These are phyloP conservation scores for Talaromyces marneffei DNA, from an alignment of 2,329 filamentous ascomycete genomes.

Conservation along the genomic window DNA sequence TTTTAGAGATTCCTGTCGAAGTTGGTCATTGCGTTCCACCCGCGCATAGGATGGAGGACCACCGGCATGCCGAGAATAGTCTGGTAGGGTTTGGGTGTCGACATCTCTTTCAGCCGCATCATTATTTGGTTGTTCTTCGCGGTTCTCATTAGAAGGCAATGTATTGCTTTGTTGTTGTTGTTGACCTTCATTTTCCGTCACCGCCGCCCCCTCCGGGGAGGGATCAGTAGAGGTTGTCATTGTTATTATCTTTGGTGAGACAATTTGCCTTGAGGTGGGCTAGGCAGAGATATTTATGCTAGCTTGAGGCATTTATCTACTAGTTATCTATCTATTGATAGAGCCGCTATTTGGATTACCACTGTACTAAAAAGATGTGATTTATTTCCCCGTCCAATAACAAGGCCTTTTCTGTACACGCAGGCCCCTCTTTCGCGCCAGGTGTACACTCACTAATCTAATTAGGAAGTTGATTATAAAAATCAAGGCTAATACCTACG, in stretches of 20 bases:
- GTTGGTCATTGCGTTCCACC: not conserved
- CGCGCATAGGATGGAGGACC: slow-evolving; percentile 5
- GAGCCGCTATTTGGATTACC: not conserved
- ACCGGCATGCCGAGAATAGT: not conserved
- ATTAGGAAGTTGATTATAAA: not conserved
- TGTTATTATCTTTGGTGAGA: not conserved
- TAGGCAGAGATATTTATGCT: not conserved
- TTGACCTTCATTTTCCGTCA: not conserved
- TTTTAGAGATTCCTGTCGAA: not conserved
- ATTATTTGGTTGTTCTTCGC: not conserved
- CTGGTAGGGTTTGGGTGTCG: not conserved
- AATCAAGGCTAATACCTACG: not conserved
- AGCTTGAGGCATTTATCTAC: not conserved
- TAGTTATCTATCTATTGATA: not conserved
- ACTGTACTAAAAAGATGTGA: not conserved
- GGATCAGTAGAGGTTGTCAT: not conserved
- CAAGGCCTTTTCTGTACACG: not conserved
- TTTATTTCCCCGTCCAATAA: not conserved
- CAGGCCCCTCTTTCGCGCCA: not conserved
- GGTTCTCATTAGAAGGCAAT: not conserved
- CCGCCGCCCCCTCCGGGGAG: not conserved
- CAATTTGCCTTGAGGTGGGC: not conserved
- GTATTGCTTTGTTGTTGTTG: not conserved
- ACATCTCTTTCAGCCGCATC: not conserved
- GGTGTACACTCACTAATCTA: not conserved